phyloP scores from a whole-genome alignment of 306 rosid species.

The Macrotyloma uniflorum region DNA sequence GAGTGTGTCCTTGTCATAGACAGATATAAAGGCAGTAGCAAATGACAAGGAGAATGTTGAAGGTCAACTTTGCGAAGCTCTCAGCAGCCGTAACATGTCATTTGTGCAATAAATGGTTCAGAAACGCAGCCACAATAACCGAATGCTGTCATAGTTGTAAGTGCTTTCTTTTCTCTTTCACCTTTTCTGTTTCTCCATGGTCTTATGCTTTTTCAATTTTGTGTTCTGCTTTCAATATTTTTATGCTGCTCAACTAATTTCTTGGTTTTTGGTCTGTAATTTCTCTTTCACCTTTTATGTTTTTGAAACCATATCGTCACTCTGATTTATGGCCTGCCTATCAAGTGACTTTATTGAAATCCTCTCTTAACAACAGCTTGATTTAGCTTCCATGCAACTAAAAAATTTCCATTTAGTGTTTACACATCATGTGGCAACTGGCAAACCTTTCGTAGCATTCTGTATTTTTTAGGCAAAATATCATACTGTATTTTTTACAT shows the following conservation, averaged over 20 bases:
- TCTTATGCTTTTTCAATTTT: constrained; percentile 22
- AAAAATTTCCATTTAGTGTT: background rate
- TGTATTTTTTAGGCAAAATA: background rate
- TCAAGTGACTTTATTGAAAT: constrained; percentile 7
- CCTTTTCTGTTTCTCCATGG: background rate
- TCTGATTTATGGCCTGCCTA: constrained; percentile 11
- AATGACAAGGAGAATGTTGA: background rate
- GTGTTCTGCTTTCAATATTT: background rate
- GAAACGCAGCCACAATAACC: constrained; percentile 43
- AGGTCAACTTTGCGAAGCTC: constrained; percentile 9
- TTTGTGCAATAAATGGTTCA: constrained; percentile 39
- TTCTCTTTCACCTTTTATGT: background rate
- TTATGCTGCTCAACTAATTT: background rate
- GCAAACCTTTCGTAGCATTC: background rate
- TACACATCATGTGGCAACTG: background rate
- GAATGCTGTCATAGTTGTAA: constrained; percentile 58
- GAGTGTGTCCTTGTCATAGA: constrained; percentile 40
- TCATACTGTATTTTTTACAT: background rate
- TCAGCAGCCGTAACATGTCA: constrained; percentile 37
- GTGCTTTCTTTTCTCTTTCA: constrained; percentile 3
- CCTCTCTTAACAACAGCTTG: background rate
- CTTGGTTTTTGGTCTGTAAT: background rate
- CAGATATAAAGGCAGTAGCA: constrained; percentile 23
- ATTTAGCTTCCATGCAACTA: background rate
- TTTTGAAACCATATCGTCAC: background rate